Evolutionary conservation across 306 rosid species (phyloP), one percentile per base, ranked within the genome.

Genomic region (Hippophae gyantsensis): DNA sequence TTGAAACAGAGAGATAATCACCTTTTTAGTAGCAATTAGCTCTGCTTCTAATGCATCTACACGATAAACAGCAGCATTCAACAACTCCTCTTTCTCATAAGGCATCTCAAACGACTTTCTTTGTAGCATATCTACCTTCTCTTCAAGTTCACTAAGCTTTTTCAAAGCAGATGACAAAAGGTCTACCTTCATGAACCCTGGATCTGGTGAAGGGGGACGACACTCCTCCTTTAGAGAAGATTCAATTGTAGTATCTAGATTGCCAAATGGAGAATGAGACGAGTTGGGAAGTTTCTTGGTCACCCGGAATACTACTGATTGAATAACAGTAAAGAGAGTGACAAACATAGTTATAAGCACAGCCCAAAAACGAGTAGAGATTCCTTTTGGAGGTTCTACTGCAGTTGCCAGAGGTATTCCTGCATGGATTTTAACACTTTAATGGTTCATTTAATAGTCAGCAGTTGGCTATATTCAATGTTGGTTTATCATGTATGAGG

Each of bases 41-140:
- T 90, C 95, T 10, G 95, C 90, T 76, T 87, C 95, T 76, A 87
- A 74, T 10, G 86, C 97, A 72, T 90, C 94, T 64, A 79, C 97
- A 2, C 86, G 95, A 72, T 74, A 82, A 70, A 86, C 92, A 32
- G 97, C 97, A 58, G 92, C 97, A 74, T 89, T 89, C 54, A 89
- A 73, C 54, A 89, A 77, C 74, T 86, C 95, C 53, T 70, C 97
- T 82, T 89, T 89, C 71, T 89, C 97, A 57, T 11, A 59, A 64
- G 97, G 97, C 97, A 89, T 83, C 58, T 67, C 82, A 76, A 74
- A 78, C 10, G 92, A 93, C 79, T 75, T 89, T 67, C 86, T 74
- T 65, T 75, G 86, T 32, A 86, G 81, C 74, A 60, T 66, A 71
- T 66, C 79, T 52, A 87, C 84, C 77, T 79, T 87, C 79, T 75